Base-by-base conservation (phyloP, 768 basidiomycete genomes). In the Pleurotus sapidus region DNA sequence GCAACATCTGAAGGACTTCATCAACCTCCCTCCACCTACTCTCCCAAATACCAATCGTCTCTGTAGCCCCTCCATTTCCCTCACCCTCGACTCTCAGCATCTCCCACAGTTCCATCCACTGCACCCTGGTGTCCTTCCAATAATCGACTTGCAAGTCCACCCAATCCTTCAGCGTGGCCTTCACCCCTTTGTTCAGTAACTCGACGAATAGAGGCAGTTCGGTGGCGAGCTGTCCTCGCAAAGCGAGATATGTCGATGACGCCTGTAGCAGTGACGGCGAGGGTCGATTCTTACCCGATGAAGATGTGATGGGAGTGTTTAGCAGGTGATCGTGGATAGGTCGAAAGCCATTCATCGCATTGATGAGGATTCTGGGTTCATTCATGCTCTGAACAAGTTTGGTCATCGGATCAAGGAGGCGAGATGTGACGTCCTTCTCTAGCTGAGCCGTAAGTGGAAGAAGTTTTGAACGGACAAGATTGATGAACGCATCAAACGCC, bases 41-140 rank as follows among this genome's bases (percentile, higher is more conserved):
- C 65, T 77, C 75, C 91, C 91, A 93, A 8, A 91, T 87, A 0
- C 75, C 75, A 24, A 85, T 65, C 18, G 91, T 93, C 74, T 92
- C 91, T 7, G 77, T 79, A 4, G 79, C 78, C 5, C 84, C 86
- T 0, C 80, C 84, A 59, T 86, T 86, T 73, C 80, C 69, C 72
- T 88, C 86, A 1, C 85, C 86, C 17, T 89, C 88, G 3, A 88
- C 84, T 8, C 80, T 74, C n/a, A 89, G 70, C 66, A 87, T 89
- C 59, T 92, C 88, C 91, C 91, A 93, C n/a, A 93, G 71, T n/a
- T 84, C 86, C 1, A 76, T 79, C 91, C 91, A 93, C 25, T 80
- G 74, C 49, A 83, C 82, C 43, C 80, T 76, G 5, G 89, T 79
- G 39, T 81, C 81, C 14, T 68, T 58, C 74, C 83, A 93, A 64